Evolutionary conservation across 208 protist genomes (phyloP).

Genomic region (Jaenimonas drosophilae): DNA sequence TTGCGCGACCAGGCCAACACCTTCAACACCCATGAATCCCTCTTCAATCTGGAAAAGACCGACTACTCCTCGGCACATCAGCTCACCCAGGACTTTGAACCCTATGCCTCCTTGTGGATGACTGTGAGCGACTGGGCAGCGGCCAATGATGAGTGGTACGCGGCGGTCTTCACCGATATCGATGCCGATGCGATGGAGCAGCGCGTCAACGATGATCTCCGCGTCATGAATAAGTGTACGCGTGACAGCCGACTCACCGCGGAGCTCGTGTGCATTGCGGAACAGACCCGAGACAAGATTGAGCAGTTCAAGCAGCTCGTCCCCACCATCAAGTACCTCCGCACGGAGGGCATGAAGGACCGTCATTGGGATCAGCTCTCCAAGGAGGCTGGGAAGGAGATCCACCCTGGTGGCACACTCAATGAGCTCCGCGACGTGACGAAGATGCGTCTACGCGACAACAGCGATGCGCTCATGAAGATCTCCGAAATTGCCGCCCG

Average conservation of each 20-base stretch:
- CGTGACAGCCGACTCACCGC: slow-evolving; percentile 74
- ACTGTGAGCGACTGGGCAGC: slow-evolving; percentile 86
- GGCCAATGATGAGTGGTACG: slow-evolving; percentile 75
- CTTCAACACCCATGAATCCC: slow-evolving; percentile 92
- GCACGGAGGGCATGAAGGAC: slow-evolving; percentile 94
- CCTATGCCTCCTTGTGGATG: slow-evolving; percentile 93
- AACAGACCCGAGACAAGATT: slow-evolving; percentile 79
- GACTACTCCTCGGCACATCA: slow-evolving; percentile 87
- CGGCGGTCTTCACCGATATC: slow-evolving; percentile 69
- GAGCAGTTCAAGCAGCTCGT: slow-evolving; percentile 94
- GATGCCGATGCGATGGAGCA: slow-evolving; percentile 90
- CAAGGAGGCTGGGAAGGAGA: slow-evolving; percentile 86
- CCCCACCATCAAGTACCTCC: slow-evolving; percentile 91
- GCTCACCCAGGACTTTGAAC: slow-evolving; percentile 92
- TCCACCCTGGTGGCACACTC: slow-evolving; percentile 87
- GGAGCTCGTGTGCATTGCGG: slow-evolving; percentile 81
- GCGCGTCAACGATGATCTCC: slow-evolving; percentile 58
- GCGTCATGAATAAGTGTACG: slow-evolving; percentile 81
- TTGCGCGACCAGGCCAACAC: slow-evolving; percentile 79
- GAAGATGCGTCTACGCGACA: slow-evolving; percentile 52
- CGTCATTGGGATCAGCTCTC: slow-evolving; percentile 94
- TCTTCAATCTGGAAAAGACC: slow-evolving; percentile 91
- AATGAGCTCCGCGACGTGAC: slow-evolving; percentile 77
- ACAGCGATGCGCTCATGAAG: slow-evolving; percentile 82
- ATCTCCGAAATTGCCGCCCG: slow-evolving; percentile 92